Base-by-base conservation (phyloP, 345 rosid genomes). In the Sisymbrium altissimum region DNA sequence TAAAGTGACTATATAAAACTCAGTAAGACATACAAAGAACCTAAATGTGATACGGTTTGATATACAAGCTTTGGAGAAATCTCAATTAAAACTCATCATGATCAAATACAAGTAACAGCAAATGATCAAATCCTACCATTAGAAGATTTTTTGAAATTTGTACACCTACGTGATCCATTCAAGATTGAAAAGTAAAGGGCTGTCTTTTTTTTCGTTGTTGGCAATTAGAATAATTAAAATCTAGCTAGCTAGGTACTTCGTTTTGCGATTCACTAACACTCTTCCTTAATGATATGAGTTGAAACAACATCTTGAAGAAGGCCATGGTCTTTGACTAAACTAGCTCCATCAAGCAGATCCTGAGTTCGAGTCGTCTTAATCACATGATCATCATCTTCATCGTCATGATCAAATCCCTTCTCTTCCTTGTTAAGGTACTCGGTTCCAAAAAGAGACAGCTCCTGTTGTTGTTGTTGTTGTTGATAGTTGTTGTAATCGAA, bases 231-330 rank as follows among this genome's bases (percentile, higher is more conserved):
- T 59, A 27, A 3, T 0, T 38, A 48, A 39, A 68, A 27, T 32
- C 41, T 30, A 41, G 19, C 43, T 21, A 49, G 43, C 46, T 62
- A 39, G 38, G 23, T 52, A 52, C 23, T 39, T 71, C 23, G 40
- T 62, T 14, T 27, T 2, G 52, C 19, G 21, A 61, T 61, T 48
- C 38, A 18, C 23, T 46, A 52, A 36, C 11, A n/a, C 27, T 76
- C 60, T 68, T 86, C 87, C 75, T 88, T 88, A 7, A 84, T 57
- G 80, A 88, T 80, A 64, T 82, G 89, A 40, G 92, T 80, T 2
- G 88, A 82, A 25, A 89, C 70, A 44, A 92, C 56, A 80, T 89
- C 96, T 78, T 92, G 84, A 76, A 88, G 90, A 79, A 92, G 98
- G 15, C 98, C 97, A 43, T 83, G 70, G 71, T 86, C 96, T 36